Evolutionary conservation across 257 asterid species (phyloP).

Genomic region (Galeopsis tetrahit): DNA sequence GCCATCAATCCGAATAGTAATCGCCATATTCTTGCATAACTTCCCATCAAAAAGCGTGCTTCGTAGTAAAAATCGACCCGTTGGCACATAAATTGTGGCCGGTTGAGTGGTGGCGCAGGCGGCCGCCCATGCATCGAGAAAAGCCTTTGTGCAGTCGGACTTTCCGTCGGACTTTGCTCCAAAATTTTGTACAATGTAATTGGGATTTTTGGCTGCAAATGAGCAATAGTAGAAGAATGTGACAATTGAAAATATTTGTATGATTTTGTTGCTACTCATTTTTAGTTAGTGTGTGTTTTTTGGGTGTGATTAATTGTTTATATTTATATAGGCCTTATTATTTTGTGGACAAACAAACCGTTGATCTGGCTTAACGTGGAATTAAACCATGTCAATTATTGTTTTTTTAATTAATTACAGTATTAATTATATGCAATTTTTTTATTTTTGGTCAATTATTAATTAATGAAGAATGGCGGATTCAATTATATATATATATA

Average conservation of each 20-base stretch:
- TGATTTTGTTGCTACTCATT: constrained; percentile 8
- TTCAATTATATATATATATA: no score
- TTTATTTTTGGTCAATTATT: no score
- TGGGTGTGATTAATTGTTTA: not conserved
- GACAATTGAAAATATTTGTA: constrained; percentile 14
- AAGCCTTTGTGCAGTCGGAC: constrained; percentile 55
- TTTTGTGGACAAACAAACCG: not conserved
- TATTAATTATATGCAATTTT: no score
- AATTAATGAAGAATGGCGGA: no score
- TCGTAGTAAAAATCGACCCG: constrained; percentile 44
- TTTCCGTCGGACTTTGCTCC: constrained; percentile 56
- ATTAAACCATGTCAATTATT: not conserved
- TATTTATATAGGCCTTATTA: constrained; percentile 31
- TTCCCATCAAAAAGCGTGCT: constrained; percentile 42
- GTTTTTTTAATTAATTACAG: not conserved
- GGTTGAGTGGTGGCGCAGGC: constrained; percentile 51
- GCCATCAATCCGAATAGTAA: constrained; percentile 55
- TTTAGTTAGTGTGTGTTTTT: constrained; percentile 8
- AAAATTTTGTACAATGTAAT: constrained; percentile 45
- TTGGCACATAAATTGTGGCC: constrained; percentile 52
- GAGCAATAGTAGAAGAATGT: constrained; percentile 28
- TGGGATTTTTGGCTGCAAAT: constrained; percentile 33
- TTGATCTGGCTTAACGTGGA: constrained; percentile 27
- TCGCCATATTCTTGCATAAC: constrained; percentile 48
- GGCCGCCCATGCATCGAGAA: constrained; percentile 53